phyloP scores from a whole-genome alignment of 1,284 basidiomycete species.

The Inonotus obliquus region DNA sequence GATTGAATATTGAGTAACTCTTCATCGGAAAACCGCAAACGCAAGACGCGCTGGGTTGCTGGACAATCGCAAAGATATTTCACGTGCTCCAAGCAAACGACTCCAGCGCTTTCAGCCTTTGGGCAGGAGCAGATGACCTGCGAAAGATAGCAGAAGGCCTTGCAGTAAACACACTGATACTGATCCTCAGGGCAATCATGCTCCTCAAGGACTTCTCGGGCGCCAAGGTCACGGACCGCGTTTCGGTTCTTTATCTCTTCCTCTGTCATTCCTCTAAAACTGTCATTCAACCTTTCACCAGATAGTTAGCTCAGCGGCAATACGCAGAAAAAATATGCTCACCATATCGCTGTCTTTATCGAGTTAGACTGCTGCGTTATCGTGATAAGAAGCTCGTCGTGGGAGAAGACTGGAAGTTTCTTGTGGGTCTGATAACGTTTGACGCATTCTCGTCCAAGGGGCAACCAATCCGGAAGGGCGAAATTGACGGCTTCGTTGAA shows the following conservation, averaged over 20 bases:
- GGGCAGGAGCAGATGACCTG: slow-evolving; percentile 84
- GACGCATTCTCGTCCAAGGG: slow-evolving; percentile 83
- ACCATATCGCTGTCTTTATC: slow-evolving; percentile 94
- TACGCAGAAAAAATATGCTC: slow-evolving; percentile 29
- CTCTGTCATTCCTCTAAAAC: slow-evolving; percentile 84
- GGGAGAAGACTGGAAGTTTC: slow-evolving; percentile 96
- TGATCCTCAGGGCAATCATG: slow-evolving; percentile 87
- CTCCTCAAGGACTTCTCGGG: slow-evolving; percentile 71
- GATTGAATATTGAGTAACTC: slow-evolving; percentile 67
- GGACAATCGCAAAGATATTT: slow-evolving; percentile 73
- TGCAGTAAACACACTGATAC: slow-evolving; percentile 93
- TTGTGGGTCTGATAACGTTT: slow-evolving; percentile 84
- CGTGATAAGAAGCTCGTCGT: slow-evolving; percentile 94
- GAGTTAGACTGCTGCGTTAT: slow-evolving; percentile 91
- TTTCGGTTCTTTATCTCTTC: slow-evolving; percentile 74
- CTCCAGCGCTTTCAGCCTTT: slow-evolving; percentile 33
- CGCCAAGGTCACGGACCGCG: slow-evolving; percentile 48
- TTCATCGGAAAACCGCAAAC: slow-evolving; percentile 79
- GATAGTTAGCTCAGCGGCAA: slow-evolving; percentile 19
- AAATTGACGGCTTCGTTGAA: slow-evolving; percentile 99
- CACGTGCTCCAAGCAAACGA: slow-evolving; percentile 86
- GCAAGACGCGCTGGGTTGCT: slow-evolving; percentile 56
- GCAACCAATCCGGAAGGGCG: slow-evolving; percentile 93
- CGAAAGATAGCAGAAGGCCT: slow-evolving; percentile 92
- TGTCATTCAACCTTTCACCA: slow-evolving; percentile 68